phyloP scores from a whole-genome alignment of 169 alveolate genomes.

The Plasmodium billcollinsi region DNA sequence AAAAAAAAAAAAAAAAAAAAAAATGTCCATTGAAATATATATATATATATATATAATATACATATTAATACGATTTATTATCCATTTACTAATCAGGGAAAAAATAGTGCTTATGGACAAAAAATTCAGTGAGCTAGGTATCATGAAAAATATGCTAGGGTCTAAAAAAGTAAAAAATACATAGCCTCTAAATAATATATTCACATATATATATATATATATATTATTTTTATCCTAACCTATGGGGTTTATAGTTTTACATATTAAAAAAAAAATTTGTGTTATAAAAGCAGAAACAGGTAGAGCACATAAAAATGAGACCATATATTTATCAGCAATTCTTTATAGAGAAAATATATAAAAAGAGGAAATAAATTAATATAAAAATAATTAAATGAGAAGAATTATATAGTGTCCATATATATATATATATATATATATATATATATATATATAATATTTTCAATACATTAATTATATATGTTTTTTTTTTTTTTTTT shows the following conservation, averaged over 20 bases:
- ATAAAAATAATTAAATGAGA: no score
- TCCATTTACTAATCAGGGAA: slow-evolving; percentile 29
- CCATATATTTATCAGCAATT: slow-evolving; percentile 37
- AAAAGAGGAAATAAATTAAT: background rate
- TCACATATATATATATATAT: background rate
- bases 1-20: slow-evolving; percentile 17
- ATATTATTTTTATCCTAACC: slow-evolving; percentile 18
- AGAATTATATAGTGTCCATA: no score
- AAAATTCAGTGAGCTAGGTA: slow-evolving; percentile 57
- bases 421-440: no score
- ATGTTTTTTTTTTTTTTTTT: background rate
- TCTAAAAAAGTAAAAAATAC: slow-evolving; percentile 4
- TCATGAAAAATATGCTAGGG: slow-evolving; percentile 64
- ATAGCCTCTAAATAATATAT: background rate
- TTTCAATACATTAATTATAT: no score
- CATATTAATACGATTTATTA: background rate
- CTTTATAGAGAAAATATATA: slow-evolving; percentile 1
- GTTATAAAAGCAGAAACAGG: slow-evolving; percentile 41
- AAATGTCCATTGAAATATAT: background rate
- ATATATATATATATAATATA: background rate
- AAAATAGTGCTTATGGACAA: slow-evolving; percentile 58
- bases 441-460: no score
- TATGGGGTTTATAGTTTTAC: slow-evolving; percentile 58
- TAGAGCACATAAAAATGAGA: slow-evolving; percentile 32
- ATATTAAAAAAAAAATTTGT: slow-evolving; percentile 27